Conservation (phyloP, 352 stramenopile species). For the Pythium volutum region DNA sequence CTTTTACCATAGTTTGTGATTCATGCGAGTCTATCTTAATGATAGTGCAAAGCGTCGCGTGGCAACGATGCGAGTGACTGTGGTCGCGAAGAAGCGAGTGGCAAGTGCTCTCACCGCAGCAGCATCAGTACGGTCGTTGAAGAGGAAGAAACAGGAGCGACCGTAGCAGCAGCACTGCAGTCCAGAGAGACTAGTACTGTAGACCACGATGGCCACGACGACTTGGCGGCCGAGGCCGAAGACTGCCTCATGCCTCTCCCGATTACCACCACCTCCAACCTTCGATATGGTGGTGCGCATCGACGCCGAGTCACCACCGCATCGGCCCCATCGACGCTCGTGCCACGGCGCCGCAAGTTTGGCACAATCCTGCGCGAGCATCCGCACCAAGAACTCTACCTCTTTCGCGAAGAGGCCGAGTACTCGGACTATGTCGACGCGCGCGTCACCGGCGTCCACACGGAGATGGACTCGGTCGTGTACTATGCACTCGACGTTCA, state of each 20-base stretch:
- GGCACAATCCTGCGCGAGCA: slow-evolving; percentile 38
- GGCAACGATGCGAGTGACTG: not conserved
- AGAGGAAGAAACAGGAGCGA: slow-evolving; percentile 1
- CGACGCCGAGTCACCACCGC: not conserved
- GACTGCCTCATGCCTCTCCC: slow-evolving; percentile 4
- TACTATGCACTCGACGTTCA: slow-evolving; percentile 68
- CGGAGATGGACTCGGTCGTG: slow-evolving; percentile 51
- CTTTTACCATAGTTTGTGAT: no score
- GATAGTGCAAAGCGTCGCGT: no score
- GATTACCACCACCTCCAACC: not conserved
- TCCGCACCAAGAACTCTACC: slow-evolving; percentile 35
- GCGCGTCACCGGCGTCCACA: slow-evolving; percentile 40
- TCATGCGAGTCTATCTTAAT: no score
- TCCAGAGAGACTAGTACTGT: not conserved
- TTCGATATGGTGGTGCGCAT: not conserved
- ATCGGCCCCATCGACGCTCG: not conserved
- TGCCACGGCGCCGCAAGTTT: slow-evolving; percentile 16
- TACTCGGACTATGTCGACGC: slow-evolving; percentile 77
- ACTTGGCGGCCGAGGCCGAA: not conserved
- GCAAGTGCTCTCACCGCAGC: slow-evolving; percentile 5
- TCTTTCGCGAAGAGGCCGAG: slow-evolving; percentile 73
- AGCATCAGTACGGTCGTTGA: slow-evolving; percentile 6
- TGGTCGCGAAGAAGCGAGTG: not conserved
- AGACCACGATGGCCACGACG: no score
- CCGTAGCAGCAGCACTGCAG: not conserved